A percentile compares a stretch with the other conserved stretches of the same genome.
Evolutionary conservation across 768 basidiomycete species (phyloP).

Genomic region (Agaricus bisporus): DNA sequence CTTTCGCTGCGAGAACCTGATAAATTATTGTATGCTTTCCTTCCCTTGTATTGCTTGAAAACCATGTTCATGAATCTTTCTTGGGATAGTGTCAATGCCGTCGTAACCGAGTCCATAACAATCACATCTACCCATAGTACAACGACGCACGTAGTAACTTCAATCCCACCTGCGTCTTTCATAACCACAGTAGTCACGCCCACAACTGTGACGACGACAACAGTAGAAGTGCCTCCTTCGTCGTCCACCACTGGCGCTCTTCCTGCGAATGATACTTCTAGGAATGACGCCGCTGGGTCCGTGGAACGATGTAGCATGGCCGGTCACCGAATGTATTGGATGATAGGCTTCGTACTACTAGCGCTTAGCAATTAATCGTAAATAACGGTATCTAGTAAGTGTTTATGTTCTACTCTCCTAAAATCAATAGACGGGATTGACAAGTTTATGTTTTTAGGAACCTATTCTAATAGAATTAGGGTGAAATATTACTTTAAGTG

Average conservation of each 20-base stretch:
- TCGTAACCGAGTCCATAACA: background rate
- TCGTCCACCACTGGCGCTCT: background rate
- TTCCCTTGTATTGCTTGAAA: background rate
- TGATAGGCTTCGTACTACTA: background rate
- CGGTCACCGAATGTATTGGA: background rate
- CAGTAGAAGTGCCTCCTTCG: background rate
- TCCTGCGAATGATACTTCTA: background rate
- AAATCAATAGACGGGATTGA: too few relatives aligned
- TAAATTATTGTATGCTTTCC: too few relatives aligned
- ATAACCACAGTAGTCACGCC: background rate
- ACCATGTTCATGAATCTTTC: background rate
- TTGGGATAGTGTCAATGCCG: background rate
- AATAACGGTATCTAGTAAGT: background rate
- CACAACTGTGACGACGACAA: constrained; percentile 1
- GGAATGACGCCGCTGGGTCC: background rate
- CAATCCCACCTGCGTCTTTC: background rate
- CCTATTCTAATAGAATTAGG: too few relatives aligned
- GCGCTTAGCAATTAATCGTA: background rate
- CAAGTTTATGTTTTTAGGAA: too few relatives aligned
- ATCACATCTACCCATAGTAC: constrained; percentile 3
- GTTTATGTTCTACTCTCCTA: too few relatives aligned
- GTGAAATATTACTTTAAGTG: too few relatives aligned
- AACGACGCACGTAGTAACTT: background rate
- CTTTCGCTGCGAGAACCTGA: too few relatives aligned
- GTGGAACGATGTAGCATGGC: background rate